Base-by-base conservation (phyloP, 192 early-diverging fungal genomes). In the Geranomyces variabilis region DNA sequence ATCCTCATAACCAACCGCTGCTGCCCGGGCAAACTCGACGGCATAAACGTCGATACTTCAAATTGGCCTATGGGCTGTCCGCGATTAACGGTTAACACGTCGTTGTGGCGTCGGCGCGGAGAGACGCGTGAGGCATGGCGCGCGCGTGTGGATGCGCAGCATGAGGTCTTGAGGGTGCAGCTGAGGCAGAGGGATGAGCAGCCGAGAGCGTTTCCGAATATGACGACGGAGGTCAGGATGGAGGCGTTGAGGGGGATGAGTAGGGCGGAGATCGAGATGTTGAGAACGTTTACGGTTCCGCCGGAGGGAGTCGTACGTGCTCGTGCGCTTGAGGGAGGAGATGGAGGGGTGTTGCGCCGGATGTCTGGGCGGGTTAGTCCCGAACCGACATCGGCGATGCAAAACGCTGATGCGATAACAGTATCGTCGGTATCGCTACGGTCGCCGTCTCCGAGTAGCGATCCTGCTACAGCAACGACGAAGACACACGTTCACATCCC, bases 31-130 rank as follows among this genome's bases (percentile, higher is more conserved):
- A 58, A 61, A 1, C 58, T 60, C 31, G 7, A 7, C 58, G 58
- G 58, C 6, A 22, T 70, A 21, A 44, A 44, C 33, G 68, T 70
- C 57, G 57, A 70, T 36, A 58, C 48, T 19, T 43, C 19, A 33
- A 43, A 47, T 46, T 70, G 68, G 68, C 68, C 68, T 13, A 8
- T 61, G 0, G 68, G 68, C 7, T 70, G 68, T 28, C 68, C 68
- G 5, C 31, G 59, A n/a, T 31, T 61, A 8, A 46, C 68, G 1
- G 31, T 70, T 7, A 60, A 60, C 31, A 3, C 29, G 41, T n/a
- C n/a, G 55, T 1, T 60, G 26, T 70, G 55, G 57, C 56, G 68
- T n/a, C 26, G 36, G 22, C 0, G 68, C 17, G 68, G 28, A 55
- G 68, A 70, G 53, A 30, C 43, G 1, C 9, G 13, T 4, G 56